Conservation (phyloP, 2,329 filamentous ascomycete genomes). For the Ophiostoma sp. region DNA sequence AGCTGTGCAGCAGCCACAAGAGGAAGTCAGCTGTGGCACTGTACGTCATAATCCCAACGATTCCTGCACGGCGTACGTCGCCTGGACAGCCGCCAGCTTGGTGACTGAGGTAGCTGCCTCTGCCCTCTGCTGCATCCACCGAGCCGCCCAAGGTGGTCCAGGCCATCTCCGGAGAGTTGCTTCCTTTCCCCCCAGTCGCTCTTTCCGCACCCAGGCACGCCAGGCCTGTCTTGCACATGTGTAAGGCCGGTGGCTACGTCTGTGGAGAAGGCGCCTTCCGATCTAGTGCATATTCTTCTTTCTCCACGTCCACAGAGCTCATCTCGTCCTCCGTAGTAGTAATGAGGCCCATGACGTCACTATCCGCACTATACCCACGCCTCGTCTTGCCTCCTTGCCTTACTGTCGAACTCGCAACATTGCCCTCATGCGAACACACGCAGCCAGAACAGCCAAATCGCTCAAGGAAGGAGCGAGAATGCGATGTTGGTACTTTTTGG, state of each 20-base stretch:
- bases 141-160: background rate
- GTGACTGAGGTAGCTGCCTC: background rate
- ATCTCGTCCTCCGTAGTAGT: too few relatives aligned
- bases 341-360: constrained; percentile 3
- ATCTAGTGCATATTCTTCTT: background rate
- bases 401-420: background rate
- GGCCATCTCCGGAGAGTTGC: constrained; percentile 12
- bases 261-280: constrained; percentile 7
- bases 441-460: background rate
- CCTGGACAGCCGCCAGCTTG: too few relatives aligned
- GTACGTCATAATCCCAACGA: background rate
- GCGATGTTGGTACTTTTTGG: background rate
- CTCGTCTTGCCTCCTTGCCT: background rate
- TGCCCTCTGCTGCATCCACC: background rate
- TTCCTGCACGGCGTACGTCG: background rate
- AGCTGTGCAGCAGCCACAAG: background rate
- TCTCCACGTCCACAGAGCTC: too few relatives aligned
- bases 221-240: too few relatives aligned
- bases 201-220: background rate
- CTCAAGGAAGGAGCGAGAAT: background rate
- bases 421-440: background rate
- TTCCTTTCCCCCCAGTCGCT: background rate
- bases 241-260: too few relatives aligned
- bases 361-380: background rate
- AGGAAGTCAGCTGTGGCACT: background rate